A percentile compares a stretch with the other conserved stretches of the same genome.
Evolutionary conservation across 306 rosid species (phyloP).

Genomic region (Betula pendula): DNA sequence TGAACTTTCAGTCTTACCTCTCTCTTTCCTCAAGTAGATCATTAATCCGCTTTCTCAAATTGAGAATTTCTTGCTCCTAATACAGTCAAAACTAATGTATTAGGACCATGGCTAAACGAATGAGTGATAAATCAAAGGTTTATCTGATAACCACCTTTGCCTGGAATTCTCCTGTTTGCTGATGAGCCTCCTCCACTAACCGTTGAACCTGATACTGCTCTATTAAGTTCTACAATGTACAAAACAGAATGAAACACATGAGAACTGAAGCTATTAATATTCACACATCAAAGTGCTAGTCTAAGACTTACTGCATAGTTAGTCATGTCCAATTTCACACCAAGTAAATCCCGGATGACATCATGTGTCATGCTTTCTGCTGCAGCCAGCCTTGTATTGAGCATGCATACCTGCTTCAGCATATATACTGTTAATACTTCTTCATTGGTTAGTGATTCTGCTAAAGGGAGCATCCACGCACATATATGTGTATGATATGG

Average conservation of each 20-base stretch:
- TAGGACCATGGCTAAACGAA: constrained; percentile 4
- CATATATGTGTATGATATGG: not conserved
- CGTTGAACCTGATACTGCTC: constrained; percentile 73
- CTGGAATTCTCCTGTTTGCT: constrained; percentile 54
- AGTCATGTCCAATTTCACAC: constrained; percentile 84
- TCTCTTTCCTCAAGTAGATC: constrained; percentile 75
- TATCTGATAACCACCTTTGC: constrained; percentile 52
- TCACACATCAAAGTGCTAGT: constrained; percentile 15
- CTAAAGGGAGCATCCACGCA: not conserved
- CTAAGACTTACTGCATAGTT: constrained; percentile 74
- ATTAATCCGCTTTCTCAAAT: constrained; percentile 55
- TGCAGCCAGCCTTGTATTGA: constrained; percentile 87
- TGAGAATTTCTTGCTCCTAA: constrained; percentile 66
- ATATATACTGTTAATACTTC: not conserved
- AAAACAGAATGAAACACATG: constrained; percentile 31
- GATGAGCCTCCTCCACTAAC: constrained; percentile 70
- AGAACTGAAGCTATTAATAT: constrained; percentile 30
- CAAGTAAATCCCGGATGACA: constrained; percentile 93
- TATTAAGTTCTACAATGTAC: constrained; percentile 55
- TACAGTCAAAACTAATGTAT: constrained; percentile 12
- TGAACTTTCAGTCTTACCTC: constrained; percentile 48
- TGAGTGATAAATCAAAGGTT: constrained; percentile 6
- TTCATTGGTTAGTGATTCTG: not conserved
- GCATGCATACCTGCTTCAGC: constrained; percentile 63
- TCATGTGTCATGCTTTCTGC: constrained; percentile 98